These are phyloP conservation scores for Syzygium syzygioides DNA, from an alignment of 441 rosid genomes.

Conservation along the genomic window DNA sequence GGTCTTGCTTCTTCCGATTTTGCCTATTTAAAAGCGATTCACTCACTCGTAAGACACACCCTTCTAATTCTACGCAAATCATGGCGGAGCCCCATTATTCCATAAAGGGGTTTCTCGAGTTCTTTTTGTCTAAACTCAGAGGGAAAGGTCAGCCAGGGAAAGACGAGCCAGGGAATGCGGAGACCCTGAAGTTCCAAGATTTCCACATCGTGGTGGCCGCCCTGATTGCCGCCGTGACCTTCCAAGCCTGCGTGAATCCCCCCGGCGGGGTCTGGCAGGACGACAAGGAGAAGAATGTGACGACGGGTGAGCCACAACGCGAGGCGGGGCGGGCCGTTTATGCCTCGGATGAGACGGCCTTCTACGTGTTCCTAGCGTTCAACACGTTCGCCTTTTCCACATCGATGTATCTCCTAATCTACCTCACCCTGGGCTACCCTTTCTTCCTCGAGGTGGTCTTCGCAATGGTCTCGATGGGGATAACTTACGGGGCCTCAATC, in stretches of 20 bases:
- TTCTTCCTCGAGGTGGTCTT: neutral
- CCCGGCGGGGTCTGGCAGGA: constrained; percentile 8
- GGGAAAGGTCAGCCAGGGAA: too few species aligned
- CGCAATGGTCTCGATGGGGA: neutral
- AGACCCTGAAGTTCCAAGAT: too few species aligned
- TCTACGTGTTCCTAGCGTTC: neutral
- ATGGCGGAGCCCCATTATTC: neutral
- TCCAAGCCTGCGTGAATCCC: constrained; percentile 14
- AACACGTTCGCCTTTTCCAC: neutral
- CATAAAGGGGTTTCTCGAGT: neutral
- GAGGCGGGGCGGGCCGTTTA: neutral
- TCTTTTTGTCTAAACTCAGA: too few species aligned
- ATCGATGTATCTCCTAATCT: neutral
- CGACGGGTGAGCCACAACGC: neutral
- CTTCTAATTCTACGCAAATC: neutral
- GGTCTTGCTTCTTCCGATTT: neutral
- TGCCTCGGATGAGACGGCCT: neutral
- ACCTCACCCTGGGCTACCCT: neutral
- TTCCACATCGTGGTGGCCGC: neutral
- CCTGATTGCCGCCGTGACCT: constrained; percentile 9
- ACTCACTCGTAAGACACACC: neutral
- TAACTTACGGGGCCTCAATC: neutral
- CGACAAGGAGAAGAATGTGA: too few species aligned
- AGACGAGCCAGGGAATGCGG: too few species aligned
- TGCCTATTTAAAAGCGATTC: neutral